Evolutionary conservation across 1,284 basidiomycete genomes (phyloP), one percentile per base, ranked within the genome.

Genomic region (Thelephora terrestris): DNA sequence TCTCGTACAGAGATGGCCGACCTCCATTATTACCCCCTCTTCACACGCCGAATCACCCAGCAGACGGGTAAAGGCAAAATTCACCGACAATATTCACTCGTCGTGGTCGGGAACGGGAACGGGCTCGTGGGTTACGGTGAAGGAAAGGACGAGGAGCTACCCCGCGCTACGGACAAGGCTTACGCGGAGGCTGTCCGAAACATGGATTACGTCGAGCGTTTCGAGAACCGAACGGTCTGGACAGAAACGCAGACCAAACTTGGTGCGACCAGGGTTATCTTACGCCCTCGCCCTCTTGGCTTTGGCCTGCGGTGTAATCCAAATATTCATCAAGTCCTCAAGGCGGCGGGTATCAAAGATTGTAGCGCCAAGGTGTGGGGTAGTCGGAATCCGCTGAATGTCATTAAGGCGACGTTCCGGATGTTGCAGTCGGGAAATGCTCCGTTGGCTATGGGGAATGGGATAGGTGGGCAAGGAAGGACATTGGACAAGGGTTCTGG

Each of bases 311-410:
- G 85, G 55, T 91, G 90, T 59, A 92, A 95, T 55, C 91, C 91
- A 7, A 79, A 86, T 57, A 73, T 98, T 47, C 93, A 98, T 66
- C 78, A 83, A 58, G 76, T 99, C 46, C 77, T 94, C 59, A 87
- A 90, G 58, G 91, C 93, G 0, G 92, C 90, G 2, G 95, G 95
- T 10, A 91, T 98, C 69, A 88, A 91, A 63, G 95, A 99, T 65
- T 78, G 90, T 42, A 91, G 86, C 56, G 95, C 91, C 24, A 94
- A 94, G 66, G 89, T 98, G 37, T 88, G 91, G 78, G 93, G 94
- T 32, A 93, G 88, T 57, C 74, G 90, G 55, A 96, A 95, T 66
- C 79, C 78, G 37, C 71, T 88, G 58, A 83, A 69, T 57, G 71
- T 75, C 52, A 65, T 75, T 61, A 78, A 79, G 65, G 74, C 78